These are phyloP conservation scores for Trypanosomatidae sp. DNA, from an alignment of 208 protist species.

Conservation along the genomic window DNA sequence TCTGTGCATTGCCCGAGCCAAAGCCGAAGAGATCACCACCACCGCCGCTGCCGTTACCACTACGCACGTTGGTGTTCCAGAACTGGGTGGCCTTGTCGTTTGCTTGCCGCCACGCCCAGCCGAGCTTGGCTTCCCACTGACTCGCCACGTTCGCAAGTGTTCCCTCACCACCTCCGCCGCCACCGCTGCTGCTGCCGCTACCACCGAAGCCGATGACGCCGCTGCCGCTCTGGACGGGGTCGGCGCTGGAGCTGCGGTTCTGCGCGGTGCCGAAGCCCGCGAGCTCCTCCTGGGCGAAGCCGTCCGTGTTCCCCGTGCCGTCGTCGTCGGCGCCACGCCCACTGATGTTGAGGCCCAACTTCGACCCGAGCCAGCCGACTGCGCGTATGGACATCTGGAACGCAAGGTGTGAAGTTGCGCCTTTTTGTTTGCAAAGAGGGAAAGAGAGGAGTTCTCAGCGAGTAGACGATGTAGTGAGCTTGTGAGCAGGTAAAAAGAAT, in stretches of 20 bases:
- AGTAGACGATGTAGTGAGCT: no score
- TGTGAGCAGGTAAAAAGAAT: no score
- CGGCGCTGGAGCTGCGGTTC: constrained; percentile 22
- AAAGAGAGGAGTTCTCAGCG: no score
- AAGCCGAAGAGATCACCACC: constrained; percentile 31
- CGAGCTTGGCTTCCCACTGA: constrained; percentile 25
- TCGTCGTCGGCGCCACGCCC: no score
- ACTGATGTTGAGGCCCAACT: no score
- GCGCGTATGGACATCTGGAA: no score
- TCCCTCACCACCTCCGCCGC: neutral
- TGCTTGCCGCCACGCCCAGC: constrained; percentile 21
- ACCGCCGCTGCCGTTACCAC: constrained; percentile 3
- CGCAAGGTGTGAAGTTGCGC: no score
- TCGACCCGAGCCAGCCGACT: no score
- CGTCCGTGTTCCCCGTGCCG: constrained; percentile 69
- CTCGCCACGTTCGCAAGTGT: constrained; percentile 10
- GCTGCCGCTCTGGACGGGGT: neutral
- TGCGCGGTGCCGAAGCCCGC: constrained; percentile 20
- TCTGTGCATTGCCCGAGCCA: neutral
- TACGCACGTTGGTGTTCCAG: constrained; percentile 24
- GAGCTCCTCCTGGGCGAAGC: constrained; percentile 13
- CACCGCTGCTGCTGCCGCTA: neutral
- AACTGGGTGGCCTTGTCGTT: constrained; percentile 33
- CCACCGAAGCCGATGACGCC: neutral
- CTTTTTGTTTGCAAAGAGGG: no score